Base-by-base conservation (phyloP, 1,284 basidiomycete genomes). In the Ustilago loliicola region DNA sequence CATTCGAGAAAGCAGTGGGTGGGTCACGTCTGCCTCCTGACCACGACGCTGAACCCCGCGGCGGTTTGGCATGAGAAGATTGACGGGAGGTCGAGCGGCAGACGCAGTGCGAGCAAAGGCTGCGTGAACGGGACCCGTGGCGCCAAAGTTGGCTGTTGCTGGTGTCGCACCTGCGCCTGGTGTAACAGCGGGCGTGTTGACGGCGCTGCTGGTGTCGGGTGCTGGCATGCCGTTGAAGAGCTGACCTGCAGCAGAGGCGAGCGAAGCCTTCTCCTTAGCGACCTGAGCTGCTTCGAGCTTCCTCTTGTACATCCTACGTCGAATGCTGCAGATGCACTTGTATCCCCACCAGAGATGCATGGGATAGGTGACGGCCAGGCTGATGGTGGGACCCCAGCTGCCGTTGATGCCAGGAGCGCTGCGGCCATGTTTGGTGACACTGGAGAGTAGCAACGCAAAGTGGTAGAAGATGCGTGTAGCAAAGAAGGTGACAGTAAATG, bases 291-390 rank as follows among this genome's bases (percentile, higher is more conserved):
- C 77, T 48, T 79, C 82, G 30, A 79, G 66, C 56, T 69, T 77
- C 32, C 80, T 76, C 76, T 83, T 86, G 61, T 64, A 52, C 80
- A 83, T 82, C n/a, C 85, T 70, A 10, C 82, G 73, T 17, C 76
- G 77, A 11, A 85, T 71, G 32, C 80, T 80, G 57, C 79, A 77
- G 40, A 85, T 74, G 58, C 80, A 81, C 72, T 86, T 86, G 80
- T 83, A 84, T 5, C 82, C 83, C 85, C 85, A 86, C 64, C 81
- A 82, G 4, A 83, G 57, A 56, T 86, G 85, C 85, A 86, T 86
- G 2, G 85, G 85, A 30, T 83, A 81, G n/a, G 84, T 81, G 9
- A 66, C 67, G 1, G 73, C 40, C 2, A 78, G 54, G 58, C 73
- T 80, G 57, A 81, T 65, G 54, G 76, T 42, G 13, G 83, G 83